Conservation (phyloP, 345 rosid genomes). For the Salix udensis region DNA sequence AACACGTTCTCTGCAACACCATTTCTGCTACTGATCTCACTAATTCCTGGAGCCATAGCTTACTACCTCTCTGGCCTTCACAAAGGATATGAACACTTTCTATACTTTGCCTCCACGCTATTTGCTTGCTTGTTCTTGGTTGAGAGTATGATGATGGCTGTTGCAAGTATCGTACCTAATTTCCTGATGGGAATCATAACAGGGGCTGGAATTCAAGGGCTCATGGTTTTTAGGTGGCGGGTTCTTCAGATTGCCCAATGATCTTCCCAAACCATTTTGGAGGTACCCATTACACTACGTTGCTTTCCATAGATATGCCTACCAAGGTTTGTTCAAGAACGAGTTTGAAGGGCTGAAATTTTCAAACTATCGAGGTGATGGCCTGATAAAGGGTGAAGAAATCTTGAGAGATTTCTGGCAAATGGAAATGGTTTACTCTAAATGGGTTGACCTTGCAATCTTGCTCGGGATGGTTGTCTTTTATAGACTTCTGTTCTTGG, state of each 20-base stretch:
- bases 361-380: conserved; percentile 2
- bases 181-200: conserved; percentile 51
- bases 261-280: conserved; percentile 40
- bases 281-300: conserved; percentile 48
- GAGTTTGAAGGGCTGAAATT: conserved; percentile 40
- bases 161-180: conserved; percentile 46
- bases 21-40: conserved; percentile 30
- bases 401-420: conserved; percentile 23
- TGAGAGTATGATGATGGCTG: conserved; percentile 56
- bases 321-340: conserved; percentile 17
- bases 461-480: no score
- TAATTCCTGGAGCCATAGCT: conserved; percentile 43
- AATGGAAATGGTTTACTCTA: conserved; percentile 25
- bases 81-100: conserved; percentile 24
- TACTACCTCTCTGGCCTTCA: conserved; percentile 40
- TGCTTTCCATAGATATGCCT: conserved; percentile 24
- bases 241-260: conserved; percentile 46
- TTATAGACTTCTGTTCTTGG: no score
- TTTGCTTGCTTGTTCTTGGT: conserved; percentile 46
- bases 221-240: conserved; percentile 47
- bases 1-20: conserved; percentile 48
- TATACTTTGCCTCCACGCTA: conserved; percentile 25
- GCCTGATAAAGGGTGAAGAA: conserved; percentile 19
- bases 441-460: no score
- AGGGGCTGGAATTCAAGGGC: conserved; percentile 51